A percentile compares a stretch with the other conserved stretches of the same genome.
These are phyloP conservation scores for Fusarium drepaniforme DNA, from an alignment of 2,329 filamentous ascomycete species.

Conservation along the genomic window DNA sequence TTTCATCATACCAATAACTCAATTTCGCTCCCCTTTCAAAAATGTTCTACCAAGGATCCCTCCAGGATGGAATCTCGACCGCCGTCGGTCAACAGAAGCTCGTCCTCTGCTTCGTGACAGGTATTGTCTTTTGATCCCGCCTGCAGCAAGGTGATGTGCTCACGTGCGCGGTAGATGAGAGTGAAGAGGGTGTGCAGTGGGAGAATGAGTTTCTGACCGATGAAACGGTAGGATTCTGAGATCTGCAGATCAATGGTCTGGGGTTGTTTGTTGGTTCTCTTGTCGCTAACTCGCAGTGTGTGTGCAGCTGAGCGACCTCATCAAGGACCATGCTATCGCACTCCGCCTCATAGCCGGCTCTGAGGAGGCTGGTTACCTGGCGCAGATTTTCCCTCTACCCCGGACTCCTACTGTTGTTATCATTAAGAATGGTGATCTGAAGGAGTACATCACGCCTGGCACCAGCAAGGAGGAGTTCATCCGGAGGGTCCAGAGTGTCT, in stretches of 20 bases:
- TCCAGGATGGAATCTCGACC: constrained; percentile 83
- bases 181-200: constrained; percentile 77
- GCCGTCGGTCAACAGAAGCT: constrained; percentile 82
- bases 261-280: neutral
- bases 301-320: constrained; percentile 64
- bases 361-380: constrained; percentile 84
- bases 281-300: constrained; percentile 29
- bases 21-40: constrained; percentile 47
- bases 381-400: constrained; percentile 84
- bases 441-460: constrained; percentile 79
- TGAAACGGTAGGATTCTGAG: constrained; percentile 59
- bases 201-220: constrained; percentile 76
- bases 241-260: constrained; percentile 2
- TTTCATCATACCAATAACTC: neutral
- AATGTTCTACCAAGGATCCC: constrained; percentile 86
- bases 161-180: constrained; percentile 52
- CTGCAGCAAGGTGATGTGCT: constrained; percentile 15
- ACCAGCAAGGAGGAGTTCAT: constrained; percentile 75
- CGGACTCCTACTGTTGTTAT: constrained; percentile 83
- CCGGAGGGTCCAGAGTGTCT: constrained; percentile 52
- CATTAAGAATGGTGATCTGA: constrained; percentile 82
- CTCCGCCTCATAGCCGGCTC: constrained; percentile 79
- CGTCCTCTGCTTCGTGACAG: constrained; percentile 87
- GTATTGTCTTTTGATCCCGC: constrained; percentile 56
- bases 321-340: constrained; percentile 74